These are phyloP conservation scores for Suhomyces coccinellae DNA, from an alignment of 1,139 yeast species.

Conservation along the genomic window DNA sequence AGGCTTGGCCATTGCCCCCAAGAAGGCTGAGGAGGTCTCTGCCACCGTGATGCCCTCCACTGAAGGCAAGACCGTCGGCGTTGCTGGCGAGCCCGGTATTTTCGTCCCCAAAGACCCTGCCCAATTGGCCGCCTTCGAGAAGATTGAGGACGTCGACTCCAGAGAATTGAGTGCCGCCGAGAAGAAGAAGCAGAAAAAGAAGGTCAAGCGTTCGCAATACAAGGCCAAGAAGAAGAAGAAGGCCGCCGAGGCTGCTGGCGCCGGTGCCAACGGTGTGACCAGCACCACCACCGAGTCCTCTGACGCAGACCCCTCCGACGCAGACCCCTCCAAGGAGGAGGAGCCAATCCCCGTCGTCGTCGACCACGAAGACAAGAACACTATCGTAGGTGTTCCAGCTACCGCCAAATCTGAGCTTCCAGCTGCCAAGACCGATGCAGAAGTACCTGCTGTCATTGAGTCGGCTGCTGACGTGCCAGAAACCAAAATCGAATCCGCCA, in stretches of 20 bases:
- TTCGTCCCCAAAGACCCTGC: constrained; percentile 41
- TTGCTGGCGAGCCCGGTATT: constrained; percentile 62
- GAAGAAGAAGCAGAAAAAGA: constrained; percentile 48
- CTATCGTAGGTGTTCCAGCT: constrained; percentile 10
- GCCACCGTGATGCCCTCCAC: constrained; percentile 59
- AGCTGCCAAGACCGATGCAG: constrained; percentile 13
- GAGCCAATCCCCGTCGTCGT: not conserved
- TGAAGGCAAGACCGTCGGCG: constrained; percentile 47
- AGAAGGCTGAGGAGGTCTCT: constrained; percentile 22
- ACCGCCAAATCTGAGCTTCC: constrained; percentile 8
- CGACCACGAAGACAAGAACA: constrained; percentile 3
- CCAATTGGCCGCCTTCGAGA: constrained; percentile 40
- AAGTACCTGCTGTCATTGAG: constrained; percentile 14
- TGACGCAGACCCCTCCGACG: constrained; percentile 10
- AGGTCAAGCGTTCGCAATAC: constrained; percentile 49
- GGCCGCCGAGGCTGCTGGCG: constrained; percentile 15
- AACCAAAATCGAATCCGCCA: not conserved
- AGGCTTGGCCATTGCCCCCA: constrained; percentile 29
- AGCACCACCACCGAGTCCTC: constrained; percentile 13
- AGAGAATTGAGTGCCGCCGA: constrained; percentile 39
- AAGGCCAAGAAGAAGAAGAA: constrained; percentile 44
- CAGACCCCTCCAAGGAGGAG: constrained; percentile 7
- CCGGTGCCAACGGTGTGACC: constrained; percentile 15
- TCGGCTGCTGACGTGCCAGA: constrained; percentile 14
- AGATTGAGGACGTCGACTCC: constrained; percentile 42